Conservation (phyloP, 495 filamentous ascomycete species). For the Daldinia grandis region DNA sequence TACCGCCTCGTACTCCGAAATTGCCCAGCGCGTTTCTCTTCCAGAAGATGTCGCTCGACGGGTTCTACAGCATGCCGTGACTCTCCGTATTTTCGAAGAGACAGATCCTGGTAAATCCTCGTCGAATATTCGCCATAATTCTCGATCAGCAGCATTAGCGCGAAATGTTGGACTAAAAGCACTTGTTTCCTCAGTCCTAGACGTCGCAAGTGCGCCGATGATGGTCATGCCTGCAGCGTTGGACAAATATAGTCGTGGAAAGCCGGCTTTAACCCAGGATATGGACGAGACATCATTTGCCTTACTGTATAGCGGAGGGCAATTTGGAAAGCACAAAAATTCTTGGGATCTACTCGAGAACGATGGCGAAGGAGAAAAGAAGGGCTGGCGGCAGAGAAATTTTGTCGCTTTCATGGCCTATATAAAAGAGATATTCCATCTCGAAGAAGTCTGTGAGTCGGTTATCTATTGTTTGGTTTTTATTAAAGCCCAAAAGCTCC, state of each 20-base stretch:
- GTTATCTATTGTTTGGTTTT: neutral
- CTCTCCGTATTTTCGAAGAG: slow-evolving; percentile 56
- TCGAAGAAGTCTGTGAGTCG: slow-evolving; percentile 38
- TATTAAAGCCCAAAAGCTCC: neutral
- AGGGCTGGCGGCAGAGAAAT: slow-evolving; percentile 43
- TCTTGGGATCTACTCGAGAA: slow-evolving; percentile 48
- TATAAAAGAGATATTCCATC: slow-evolving; percentile 43
- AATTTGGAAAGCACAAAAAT: slow-evolving; percentile 38
- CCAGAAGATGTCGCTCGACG: slow-evolving; percentile 47
- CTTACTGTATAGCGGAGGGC: slow-evolving; percentile 37
- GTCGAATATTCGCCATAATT: slow-evolving; percentile 44
- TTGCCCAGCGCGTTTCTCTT: slow-evolving; percentile 43
- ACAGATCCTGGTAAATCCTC: slow-evolving; percentile 36
- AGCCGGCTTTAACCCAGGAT: slow-evolving; percentile 36
- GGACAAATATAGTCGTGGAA: slow-evolving; percentile 37
- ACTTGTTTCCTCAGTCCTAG: slow-evolving; percentile 72
- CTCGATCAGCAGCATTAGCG: slow-evolving; percentile 43
- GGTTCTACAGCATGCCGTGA: slow-evolving; percentile 55
- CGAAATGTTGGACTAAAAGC: slow-evolving; percentile 52
- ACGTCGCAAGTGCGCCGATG: slow-evolving; percentile 74
- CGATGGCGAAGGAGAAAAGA: slow-evolving; percentile 42
- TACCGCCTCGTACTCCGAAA: slow-evolving; percentile 45
- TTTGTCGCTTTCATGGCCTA: slow-evolving; percentile 47
- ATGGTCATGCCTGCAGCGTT: slow-evolving; percentile 61
- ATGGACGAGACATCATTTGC: slow-evolving; percentile 44